Conservation (phyloP, 2,329 filamentous ascomycete genomes). For the Thelonectria rubi region DNA sequence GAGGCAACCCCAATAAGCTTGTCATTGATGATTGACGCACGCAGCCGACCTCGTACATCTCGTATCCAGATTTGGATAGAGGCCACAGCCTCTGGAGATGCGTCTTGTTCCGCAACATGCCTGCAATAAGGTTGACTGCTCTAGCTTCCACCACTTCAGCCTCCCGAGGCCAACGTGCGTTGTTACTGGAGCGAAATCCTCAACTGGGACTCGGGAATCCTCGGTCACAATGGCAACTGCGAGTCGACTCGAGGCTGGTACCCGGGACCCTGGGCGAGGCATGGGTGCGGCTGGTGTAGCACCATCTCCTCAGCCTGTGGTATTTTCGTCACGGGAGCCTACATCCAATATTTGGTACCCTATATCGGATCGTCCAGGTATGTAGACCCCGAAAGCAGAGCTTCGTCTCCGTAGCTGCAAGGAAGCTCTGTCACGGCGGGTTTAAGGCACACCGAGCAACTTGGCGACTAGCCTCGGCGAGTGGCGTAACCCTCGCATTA, state of each 20-base stretch:
- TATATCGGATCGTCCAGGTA: background rate
- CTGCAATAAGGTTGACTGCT: background rate
- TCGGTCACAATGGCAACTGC: background rate
- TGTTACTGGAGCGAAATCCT: background rate
- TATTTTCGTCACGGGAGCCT: background rate
- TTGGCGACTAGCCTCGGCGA: slow-evolving; percentile 8
- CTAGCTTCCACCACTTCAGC: background rate
- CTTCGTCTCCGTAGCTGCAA: background rate
- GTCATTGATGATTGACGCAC: background rate
- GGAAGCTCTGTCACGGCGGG: background rate
- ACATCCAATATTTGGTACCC: background rate
- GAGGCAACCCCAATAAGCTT: slow-evolving; percentile 9
- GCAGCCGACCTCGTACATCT: slow-evolving; percentile 16
- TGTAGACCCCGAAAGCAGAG: background rate
- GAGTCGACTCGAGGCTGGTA: slow-evolving; percentile 1
- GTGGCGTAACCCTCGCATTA: slow-evolving; percentile 26
- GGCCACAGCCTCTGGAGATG: background rate
- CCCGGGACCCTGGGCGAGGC: background rate
- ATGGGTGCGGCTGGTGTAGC: slow-evolving; percentile 2
- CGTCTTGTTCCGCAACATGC: background rate
- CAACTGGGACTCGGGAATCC: background rate
- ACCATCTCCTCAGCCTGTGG: background rate
- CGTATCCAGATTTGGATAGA: slow-evolving; percentile 31
- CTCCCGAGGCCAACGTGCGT: background rate
- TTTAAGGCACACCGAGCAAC: background rate